phyloP scores from a whole-genome alignment of 2,329 filamentous ascomycete genomes.

The Hypoxylon sp. region DNA sequence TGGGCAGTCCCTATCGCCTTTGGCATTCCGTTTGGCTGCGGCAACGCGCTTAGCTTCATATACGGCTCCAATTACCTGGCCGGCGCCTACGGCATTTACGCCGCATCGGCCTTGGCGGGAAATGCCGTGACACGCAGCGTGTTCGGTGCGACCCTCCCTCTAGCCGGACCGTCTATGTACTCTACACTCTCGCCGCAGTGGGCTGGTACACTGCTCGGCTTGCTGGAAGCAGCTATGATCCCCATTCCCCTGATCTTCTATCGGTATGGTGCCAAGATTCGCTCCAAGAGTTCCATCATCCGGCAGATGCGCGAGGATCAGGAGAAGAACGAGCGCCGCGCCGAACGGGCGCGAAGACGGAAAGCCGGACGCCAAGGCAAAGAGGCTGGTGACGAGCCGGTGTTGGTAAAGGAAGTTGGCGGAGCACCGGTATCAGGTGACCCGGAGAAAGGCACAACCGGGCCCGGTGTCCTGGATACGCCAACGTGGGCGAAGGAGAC shows the following conservation, averaged over 20 bases:
- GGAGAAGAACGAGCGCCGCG: conserved; percentile 54
- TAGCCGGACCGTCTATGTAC: conserved; percentile 82
- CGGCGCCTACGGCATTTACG: conserved; percentile 82
- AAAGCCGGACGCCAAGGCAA: conserved; percentile 35
- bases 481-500: conserved; percentile 14
- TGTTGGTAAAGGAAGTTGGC: conserved; percentile 12
- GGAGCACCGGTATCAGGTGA: conserved; percentile 9
- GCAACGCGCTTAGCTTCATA: conserved; percentile 84
- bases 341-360: conserved; percentile 49
- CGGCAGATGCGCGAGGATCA: conserved; percentile 60
- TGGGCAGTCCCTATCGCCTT: conserved; percentile 85
- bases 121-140: conserved; percentile 80
- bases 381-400: conserved; percentile 1
- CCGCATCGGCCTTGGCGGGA: conserved; percentile 82
- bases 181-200: conserved; percentile 76
- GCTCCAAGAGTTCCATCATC: conserved; percentile 64
- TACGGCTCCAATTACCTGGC: conserved; percentile 86
- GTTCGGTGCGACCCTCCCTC: conserved; percentile 81
- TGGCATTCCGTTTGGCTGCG: conserved; percentile 82
- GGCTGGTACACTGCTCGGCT: conserved; percentile 80
- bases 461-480: background rate
- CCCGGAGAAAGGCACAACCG: conserved; percentile 23
- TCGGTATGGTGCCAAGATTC: conserved; percentile 66
- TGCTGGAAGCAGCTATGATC: conserved; percentile 79
- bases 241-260: conserved; percentile 87